Base-by-base conservation (phyloP, 192 early-diverging fungal species). In the Chytriomyces sp. region DNA sequence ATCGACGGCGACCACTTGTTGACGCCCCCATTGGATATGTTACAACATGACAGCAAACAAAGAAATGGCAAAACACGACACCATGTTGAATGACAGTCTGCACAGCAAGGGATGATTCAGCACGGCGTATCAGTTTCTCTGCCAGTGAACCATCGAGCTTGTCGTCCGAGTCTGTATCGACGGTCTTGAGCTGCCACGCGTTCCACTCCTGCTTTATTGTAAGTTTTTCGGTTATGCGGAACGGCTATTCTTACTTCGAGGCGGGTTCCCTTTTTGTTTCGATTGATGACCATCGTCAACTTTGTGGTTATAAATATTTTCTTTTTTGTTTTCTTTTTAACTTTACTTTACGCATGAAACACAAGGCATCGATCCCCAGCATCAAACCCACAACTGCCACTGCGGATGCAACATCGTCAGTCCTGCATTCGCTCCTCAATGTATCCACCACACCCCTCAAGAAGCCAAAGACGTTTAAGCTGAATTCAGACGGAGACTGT, bases 1-100 rank as follows among this genome's bases (percentile, higher is more conserved):
- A 63, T 93, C 86, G 8, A 80, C 76, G 26, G 92, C 85, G 4
- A 35, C 3, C 35, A 35, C 13, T 35, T n/a, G 4, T 26, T 35
- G 13, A 16, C 23, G 13, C 35, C 35, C 28, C 28, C 28, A 35
- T 35, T 35, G 28, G 28, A 35, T 35, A 35, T 0, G 0, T 0
- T 35, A 35, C 28, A 35, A 35, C 28, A 35, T 35, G 28, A 35
- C 28, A 35, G 28, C 28, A 35, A 35, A 35, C 28, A 35, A 35
- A 35, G 28, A 35, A 35, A 35, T 35, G 28, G 28, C 28, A 35
- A 35, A 35, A 35, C 28, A 35, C 28, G 44, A 96, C 86, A 11
- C 91, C 83, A 7, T 82, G 79, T 72, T 96, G 95, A 26, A 98
- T 85, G 74, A 94, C 94, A 72, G 92, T 88, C 73, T 95, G 94